Percentiles rank a stretch among this genome's conserved stretches.
Evolutionary conservation across 441 rosid genomes (phyloP).

Genomic region (Populus trichocarpa): DNA sequence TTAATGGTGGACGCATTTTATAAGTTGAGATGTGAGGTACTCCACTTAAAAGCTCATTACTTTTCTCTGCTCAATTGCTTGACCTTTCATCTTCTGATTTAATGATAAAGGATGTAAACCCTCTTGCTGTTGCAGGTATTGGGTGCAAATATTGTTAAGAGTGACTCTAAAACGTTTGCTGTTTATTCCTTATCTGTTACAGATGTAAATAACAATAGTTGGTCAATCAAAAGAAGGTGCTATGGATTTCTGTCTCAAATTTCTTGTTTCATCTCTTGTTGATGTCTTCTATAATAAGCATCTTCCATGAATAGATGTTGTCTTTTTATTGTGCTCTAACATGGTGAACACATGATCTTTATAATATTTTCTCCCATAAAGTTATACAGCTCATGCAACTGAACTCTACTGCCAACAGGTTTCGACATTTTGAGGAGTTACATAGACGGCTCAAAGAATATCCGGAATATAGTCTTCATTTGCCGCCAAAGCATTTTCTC

Average conservation of each 20-base stretch:
- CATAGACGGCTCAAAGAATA: slow-evolving; percentile 94
- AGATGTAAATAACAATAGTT: slow-evolving; percentile 76
- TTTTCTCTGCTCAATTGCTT: slow-evolving; percentile 19
- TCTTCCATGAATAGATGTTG: background rate
- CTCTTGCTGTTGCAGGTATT: slow-evolving; percentile 65
- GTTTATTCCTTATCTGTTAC: slow-evolving; percentile 93
- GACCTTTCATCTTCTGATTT: slow-evolving; percentile 12
- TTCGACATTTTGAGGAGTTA: slow-evolving; percentile 99
- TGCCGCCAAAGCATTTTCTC: slow-evolving; percentile 98
- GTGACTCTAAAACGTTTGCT: slow-evolving; percentile 87
- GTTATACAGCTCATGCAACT: slow-evolving; percentile 7
- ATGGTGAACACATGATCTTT: background rate
- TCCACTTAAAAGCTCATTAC: slow-evolving; percentile 18
- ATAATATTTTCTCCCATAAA: background rate
- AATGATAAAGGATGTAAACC: slow-evolving; percentile 20
- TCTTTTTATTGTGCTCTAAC: background rate
- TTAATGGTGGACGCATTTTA: slow-evolving; percentile 71
- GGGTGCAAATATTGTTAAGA: slow-evolving; percentile 97
- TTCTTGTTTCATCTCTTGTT: slow-evolving; percentile 16
- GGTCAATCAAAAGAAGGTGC: slow-evolving; percentile 99
- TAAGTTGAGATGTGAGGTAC: slow-evolving; percentile 97
- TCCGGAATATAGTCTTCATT: slow-evolving; percentile 86
- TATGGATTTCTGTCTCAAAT: slow-evolving; percentile 20
- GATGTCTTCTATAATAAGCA: background rate
- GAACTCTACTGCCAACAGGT: slow-evolving; percentile 43